Evolutionary conservation across 2,329 filamentous ascomycete genomes (phyloP).

Genomic region (Epichloe coenophiala): DNA sequence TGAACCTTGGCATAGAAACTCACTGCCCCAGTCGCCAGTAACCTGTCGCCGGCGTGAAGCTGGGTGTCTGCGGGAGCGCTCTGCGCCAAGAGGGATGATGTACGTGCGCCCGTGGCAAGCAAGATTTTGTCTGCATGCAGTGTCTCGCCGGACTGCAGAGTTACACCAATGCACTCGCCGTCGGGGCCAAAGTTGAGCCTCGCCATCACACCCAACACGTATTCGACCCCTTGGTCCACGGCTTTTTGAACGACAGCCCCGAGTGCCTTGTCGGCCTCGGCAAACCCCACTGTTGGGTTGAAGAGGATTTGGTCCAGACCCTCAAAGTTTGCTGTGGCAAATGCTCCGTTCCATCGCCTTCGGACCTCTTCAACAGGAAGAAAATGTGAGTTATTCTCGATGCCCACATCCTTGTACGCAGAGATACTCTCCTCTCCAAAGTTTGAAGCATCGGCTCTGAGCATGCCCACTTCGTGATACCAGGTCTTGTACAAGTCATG

Average conservation of each 20-base stretch:
- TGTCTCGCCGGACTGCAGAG: slow-evolving; percentile 29
- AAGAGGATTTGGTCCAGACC: slow-evolving; percentile 40
- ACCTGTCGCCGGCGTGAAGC: slow-evolving; percentile 37
- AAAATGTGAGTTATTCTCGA: slow-evolving; percentile 26
- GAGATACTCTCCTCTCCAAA: slow-evolving; percentile 31
- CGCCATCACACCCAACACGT: slow-evolving; percentile 36
- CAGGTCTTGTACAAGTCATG: slow-evolving; percentile 36
- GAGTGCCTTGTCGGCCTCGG: slow-evolving; percentile 42
- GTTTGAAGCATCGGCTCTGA: slow-evolving; percentile 25
- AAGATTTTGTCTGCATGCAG: slow-evolving; percentile 39
- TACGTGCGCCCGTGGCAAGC: slow-evolving; percentile 43
- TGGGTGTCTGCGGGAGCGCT: slow-evolving; percentile 33
- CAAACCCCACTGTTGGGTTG: slow-evolving; percentile 47
- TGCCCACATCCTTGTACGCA: slow-evolving; percentile 20
- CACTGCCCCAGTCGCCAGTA: slow-evolving; percentile 42
- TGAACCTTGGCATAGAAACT: slow-evolving; percentile 27
- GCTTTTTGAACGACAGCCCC: slow-evolving; percentile 38
- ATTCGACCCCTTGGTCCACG: slow-evolving; percentile 40
- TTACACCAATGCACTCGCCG: slow-evolving; percentile 35
- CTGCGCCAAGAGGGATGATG: slow-evolving; percentile 37
- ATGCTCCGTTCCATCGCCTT: slow-evolving; percentile 40
- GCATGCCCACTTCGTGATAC: slow-evolving; percentile 47
- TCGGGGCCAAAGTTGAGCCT: slow-evolving; percentile 31
- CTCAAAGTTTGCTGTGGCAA: slow-evolving; percentile 42
- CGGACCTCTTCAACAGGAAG: slow-evolving; percentile 38